Evolutionary conservation across 2,329 filamentous ascomycete genomes (phyloP).

Genomic region (Cercospora canescens): DNA sequence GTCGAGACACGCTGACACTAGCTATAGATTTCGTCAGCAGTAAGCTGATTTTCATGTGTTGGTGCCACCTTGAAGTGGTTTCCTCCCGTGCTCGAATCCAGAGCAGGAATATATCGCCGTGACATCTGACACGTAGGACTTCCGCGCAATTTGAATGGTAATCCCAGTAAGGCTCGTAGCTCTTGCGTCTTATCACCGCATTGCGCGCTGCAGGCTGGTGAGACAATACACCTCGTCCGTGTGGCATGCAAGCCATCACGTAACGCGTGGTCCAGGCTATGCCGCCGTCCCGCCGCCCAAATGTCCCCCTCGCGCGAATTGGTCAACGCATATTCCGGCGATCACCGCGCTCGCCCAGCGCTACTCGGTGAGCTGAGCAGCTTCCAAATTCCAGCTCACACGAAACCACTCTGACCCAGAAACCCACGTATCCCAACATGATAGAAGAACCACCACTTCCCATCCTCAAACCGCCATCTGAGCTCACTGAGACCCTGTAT

Average conservation of each 20-base stretch:
- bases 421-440: constrained; percentile 13
- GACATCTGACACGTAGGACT: not conserved
- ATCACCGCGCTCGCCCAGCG: too few relatives aligned
- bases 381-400: not conserved
- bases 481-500: constrained; percentile 22
- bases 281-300: too few relatives aligned
- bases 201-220: not conserved
- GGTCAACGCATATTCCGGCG: too few relatives aligned
- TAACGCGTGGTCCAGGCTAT: not conserved
- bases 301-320: too few relatives aligned
- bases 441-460: constrained; percentile 19
- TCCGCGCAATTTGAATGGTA: too few relatives aligned
- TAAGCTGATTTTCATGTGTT: not conserved
- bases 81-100: not conserved
- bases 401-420: not conserved
- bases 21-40: not conserved
- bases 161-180: not conserved
- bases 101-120: not conserved
- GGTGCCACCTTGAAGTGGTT: not conserved
- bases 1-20: not conserved
- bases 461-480: constrained; percentile 15
- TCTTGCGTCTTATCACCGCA: not conserved
- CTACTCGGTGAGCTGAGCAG: not conserved
- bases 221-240: too few relatives aligned
- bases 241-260: not conserved